Percentiles rank a stretch among this genome's conserved stretches.
Evolutionary conservation across 1,284 basidiomycete genomes (phyloP).

Genomic region (Meripilus lineatus): DNA sequence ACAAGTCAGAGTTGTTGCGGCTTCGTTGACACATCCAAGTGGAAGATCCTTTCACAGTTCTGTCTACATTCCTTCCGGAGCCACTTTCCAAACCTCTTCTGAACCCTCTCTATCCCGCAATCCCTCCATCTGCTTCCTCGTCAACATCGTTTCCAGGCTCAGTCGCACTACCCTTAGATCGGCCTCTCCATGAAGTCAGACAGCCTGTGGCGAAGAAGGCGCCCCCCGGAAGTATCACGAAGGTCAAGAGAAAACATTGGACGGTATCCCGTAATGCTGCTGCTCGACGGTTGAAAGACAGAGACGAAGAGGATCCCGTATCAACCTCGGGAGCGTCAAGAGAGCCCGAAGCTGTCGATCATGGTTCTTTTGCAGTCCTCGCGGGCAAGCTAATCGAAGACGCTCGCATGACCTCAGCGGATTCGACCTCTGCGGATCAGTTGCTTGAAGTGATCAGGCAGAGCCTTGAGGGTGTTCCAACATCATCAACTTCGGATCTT

Average conservation of each 20-base stretch:
- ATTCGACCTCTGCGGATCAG: conserved; percentile 30
- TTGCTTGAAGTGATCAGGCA: conserved; percentile 27
- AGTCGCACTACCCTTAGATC: conserved; percentile 24
- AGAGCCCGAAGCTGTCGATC: conserved; percentile 51
- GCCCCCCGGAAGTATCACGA: conserved; percentile 9
- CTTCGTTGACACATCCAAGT: conserved; percentile 37
- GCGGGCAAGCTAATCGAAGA: conserved; percentile 44
- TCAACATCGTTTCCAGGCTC: conserved; percentile 22
- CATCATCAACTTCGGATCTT: conserved; percentile 9
- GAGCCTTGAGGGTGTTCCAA: conserved; percentile 18
- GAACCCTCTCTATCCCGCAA: conserved; percentile 48
- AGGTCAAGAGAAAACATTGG: conserved; percentile 35
- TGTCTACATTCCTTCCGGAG: conserved; percentile 60
- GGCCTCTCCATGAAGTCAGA: conserved; percentile 10
- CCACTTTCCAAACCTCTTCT: conserved; percentile 47
- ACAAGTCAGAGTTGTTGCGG: conserved; percentile 5
- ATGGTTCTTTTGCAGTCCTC: conserved; percentile 53
- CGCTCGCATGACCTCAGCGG: conserved; percentile 27
- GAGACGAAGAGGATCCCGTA: conserved; percentile 40
- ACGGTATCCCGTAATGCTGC: conserved; percentile 33
- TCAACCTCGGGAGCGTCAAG: conserved; percentile 42
- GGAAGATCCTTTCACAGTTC: conserved; percentile 70
- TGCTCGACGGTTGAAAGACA: conserved; percentile 48
- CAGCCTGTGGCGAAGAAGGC: conserved; percentile 5
- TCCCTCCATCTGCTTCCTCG: conserved; percentile 15